Base-by-base conservation (phyloP, 2,329 filamentous ascomycete genomes). In the Aureobasidium lini region DNA sequence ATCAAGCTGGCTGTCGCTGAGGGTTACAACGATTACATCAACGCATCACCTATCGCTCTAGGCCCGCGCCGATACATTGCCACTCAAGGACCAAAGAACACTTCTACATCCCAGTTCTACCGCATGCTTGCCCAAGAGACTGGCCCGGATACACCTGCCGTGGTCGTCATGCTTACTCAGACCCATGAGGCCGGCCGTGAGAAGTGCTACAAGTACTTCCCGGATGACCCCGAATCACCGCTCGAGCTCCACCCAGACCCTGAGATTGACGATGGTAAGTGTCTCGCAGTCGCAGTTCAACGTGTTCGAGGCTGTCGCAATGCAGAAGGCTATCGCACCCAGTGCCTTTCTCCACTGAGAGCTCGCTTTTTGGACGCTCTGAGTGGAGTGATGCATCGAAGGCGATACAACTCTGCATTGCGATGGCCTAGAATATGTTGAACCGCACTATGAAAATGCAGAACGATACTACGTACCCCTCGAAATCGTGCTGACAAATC, bases 101-200 rank as follows among this genome's bases (percentile, higher is more conserved):
- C 84, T 29, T 89, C 88, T 15, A 80, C 87, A 59, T 84, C 86
- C 65, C 90, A 95, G 69, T 89, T 95, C 64, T 99, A 93, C 89
- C 89, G 94, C 69, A 99, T 99, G 94, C 79, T 96, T 37, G 89
- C 89, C 71, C 86, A 95, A 68, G 90, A 95, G 72, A 84, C 79
- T n/a, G 73, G 75, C 29, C 70, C 69, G 31, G 23, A 31, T 8
- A 18, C 16, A n/a, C 72, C 75, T 1, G 90, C 85, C 1, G 90
- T 97, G 60, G 87, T 97, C 57, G 86, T 97, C 60, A 96, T 97
- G 89, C 83, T 99, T 63, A 99, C 93, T 2, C 90, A 91, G 70
- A 93, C 90, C 29, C 81, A 89, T 69, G 93, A 97, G 73, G 80
- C 82, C 34, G 81, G 83, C 60, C 78, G 83, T 67, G 84, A 95